Conservation (phyloP, 208 protist genomes). For the Wallacemonas rigidus region DNA sequence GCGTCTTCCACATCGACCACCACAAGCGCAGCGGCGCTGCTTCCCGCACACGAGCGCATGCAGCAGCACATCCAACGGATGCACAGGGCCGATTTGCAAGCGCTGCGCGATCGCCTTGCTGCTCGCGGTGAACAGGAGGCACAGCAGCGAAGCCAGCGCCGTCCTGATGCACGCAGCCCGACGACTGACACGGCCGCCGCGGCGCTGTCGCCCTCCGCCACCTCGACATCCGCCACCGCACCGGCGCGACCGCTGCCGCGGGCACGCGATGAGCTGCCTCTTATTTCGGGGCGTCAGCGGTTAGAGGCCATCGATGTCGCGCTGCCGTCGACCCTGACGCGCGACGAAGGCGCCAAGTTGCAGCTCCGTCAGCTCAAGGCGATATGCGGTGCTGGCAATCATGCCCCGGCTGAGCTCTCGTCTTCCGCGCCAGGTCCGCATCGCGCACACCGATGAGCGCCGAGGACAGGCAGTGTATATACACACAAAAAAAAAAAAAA, state of each 20-base stretch:
- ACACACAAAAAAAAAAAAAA: background rate
- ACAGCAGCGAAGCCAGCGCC: slow-evolving; percentile 16
- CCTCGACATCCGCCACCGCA: background rate
- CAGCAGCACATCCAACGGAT: slow-evolving; percentile 12
- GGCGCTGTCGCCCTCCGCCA: too few species aligned
- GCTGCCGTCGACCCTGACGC: slow-evolving; percentile 45
- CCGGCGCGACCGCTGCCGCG: slow-evolving; percentile 16
- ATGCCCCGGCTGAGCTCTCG: slow-evolving; percentile 5
- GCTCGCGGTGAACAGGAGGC: slow-evolving; percentile 23
- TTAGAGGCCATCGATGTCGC: slow-evolving; percentile 57
- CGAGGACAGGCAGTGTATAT: background rate
- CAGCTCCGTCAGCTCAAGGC: slow-evolving; percentile 48
- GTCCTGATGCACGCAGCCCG: slow-evolving; percentile 6
- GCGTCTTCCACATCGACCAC: background rate
- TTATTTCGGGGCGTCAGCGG: slow-evolving; percentile 40
- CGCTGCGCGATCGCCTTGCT: slow-evolving; percentile 13
- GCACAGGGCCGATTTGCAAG: slow-evolving; percentile 16
- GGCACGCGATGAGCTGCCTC: slow-evolving; percentile 25
- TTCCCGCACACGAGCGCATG: slow-evolving; percentile 33
- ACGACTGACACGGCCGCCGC: background rate
- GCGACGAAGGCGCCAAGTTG: slow-evolving; percentile 35
- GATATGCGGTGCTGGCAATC: slow-evolving; percentile 12
- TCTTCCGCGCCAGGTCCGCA: background rate
- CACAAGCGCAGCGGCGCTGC: background rate
- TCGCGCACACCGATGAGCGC: background rate